Percentiles rank a stretch among this genome's conserved stretches.
Conservation (phyloP, 495 filamentous ascomycete species). For the Lasiosphaeria hispida region DNA sequence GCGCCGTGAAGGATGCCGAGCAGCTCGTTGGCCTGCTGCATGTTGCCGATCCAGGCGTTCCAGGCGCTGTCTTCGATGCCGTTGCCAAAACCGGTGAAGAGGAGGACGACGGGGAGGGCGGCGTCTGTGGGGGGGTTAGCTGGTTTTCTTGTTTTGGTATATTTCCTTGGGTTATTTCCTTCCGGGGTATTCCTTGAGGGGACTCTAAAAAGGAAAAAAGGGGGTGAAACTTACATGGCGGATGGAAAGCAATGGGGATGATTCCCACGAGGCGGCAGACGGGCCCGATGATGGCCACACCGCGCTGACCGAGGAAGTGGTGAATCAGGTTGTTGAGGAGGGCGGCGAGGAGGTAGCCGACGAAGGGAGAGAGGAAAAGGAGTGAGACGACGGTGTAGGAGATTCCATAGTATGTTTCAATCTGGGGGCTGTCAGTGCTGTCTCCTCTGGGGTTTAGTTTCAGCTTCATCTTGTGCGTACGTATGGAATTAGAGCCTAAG, state of each 20-base stretch:
- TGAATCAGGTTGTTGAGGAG: conserved; percentile 63
- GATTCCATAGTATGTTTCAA: conserved; percentile 67
- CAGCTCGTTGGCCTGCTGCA: conserved; percentile 65
- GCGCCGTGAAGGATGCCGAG: conserved; percentile 70
- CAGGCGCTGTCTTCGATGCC: conserved; percentile 70
- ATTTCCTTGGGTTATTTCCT: too few species aligned
- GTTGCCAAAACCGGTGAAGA: conserved; percentile 69
- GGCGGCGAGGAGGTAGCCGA: conserved; percentile 77
- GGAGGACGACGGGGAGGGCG: conserved; percentile 67
- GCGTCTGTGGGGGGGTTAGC: conserved; percentile 73
- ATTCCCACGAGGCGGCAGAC: conserved; percentile 65
- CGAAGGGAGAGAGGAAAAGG: conserved; percentile 77
- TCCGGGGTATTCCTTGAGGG: not conserved
- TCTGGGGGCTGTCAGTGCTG: conserved; percentile 27
- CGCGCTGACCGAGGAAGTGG: conserved; percentile 64
- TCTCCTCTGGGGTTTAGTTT: not conserved
- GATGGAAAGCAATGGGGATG: conserved; percentile 47
- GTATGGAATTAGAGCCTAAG: conserved; percentile 6
- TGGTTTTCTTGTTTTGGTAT: not conserved
- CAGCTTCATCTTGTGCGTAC: conserved; percentile 15
- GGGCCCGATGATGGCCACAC: conserved; percentile 67
- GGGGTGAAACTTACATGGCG: not conserved
- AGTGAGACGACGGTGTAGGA: conserved; percentile 75
- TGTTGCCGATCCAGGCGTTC: conserved; percentile 81
- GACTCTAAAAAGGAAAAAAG: not conserved